phyloP scores from a whole-genome alignment of 2,329 filamentous ascomycete species.

The Metarhizium brunneum region DNA sequence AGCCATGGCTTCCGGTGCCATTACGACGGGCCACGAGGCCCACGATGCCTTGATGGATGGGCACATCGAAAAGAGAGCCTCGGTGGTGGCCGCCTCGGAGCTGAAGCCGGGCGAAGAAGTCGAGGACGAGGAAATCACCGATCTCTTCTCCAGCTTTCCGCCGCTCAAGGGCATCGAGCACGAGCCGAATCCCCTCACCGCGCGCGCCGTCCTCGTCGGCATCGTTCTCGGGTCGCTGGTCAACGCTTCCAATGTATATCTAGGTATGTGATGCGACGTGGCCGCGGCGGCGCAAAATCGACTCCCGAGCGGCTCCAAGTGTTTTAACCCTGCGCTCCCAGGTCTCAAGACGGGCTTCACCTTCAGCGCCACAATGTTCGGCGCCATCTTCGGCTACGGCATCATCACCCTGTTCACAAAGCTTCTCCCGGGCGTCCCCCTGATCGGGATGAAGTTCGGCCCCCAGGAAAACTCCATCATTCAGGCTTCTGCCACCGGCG shows the following conservation, averaged over 20 bases:
- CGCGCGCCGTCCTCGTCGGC: slow-evolving; percentile 46
- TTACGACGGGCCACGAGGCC: background rate
- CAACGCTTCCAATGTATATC: slow-evolving; percentile 53
- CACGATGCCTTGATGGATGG: background rate
- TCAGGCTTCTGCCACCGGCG: slow-evolving; percentile 49
- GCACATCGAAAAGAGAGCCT: slow-evolving; percentile 14
- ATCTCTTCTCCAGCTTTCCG: slow-evolving; percentile 33
- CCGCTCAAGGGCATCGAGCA: slow-evolving; percentile 29
- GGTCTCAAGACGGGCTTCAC: slow-evolving; percentile 44
- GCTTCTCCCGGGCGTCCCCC: slow-evolving; percentile 36
- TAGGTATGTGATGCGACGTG: slow-evolving; percentile 28
- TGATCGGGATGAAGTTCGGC: slow-evolving; percentile 45
- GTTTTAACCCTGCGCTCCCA: slow-evolving; percentile 9
- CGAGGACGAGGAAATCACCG: slow-evolving; percentile 21
- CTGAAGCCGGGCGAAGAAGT: slow-evolving; percentile 17
- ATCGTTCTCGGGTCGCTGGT: slow-evolving; percentile 48
- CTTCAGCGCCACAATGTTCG: slow-evolving; percentile 37
- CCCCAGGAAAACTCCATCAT: slow-evolving; percentile 55
- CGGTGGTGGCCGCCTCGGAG: slow-evolving; percentile 15
- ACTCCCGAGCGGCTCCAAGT: background rate
- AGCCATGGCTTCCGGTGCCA: background rate
- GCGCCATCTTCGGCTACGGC: slow-evolving; percentile 50
- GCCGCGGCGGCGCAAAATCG: background rate
- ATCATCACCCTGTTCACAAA: slow-evolving; percentile 45
- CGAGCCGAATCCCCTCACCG: slow-evolving; percentile 40